phyloP scores from a whole-genome alignment of 495 filamentous ascomycete genomes.

The Letharia columbiana region DNA sequence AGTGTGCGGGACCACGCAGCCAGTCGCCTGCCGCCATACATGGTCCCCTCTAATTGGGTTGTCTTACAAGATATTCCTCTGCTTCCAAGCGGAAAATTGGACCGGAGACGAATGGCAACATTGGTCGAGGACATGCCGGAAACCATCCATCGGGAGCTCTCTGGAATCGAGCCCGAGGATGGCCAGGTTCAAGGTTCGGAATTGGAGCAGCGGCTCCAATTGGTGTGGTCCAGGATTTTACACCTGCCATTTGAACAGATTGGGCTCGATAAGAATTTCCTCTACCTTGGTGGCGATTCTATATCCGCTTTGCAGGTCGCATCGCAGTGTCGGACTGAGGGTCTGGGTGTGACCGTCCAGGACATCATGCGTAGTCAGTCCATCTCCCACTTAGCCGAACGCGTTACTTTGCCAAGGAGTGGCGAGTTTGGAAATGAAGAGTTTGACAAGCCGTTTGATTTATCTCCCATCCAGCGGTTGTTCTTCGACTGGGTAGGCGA shows the following conservation, averaged over 20 bases:
- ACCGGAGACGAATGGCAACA: conserved; percentile 4
- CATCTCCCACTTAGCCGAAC: conserved; percentile 29
- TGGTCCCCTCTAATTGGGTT: conserved; percentile 43
- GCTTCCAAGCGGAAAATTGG: conserved; percentile 37
- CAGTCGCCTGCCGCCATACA: conserved; percentile 38
- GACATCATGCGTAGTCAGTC: conserved; percentile 29
- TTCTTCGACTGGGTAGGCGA: conserved; percentile 53
- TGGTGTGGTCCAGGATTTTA: conserved; percentile 46
- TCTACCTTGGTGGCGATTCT: conserved; percentile 59
- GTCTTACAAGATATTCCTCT: conserved; percentile 40
- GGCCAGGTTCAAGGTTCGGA: conserved; percentile 15
- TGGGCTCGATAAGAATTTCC: conserved; percentile 49
- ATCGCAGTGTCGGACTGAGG: conserved; percentile 37
- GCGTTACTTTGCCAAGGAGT: not conserved
- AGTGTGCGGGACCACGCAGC: conserved; percentile 21
- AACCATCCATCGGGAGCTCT: conserved; percentile 19
- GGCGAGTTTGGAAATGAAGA: conserved; percentile 27
- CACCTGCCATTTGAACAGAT: conserved; percentile 44
- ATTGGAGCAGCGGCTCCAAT: conserved; percentile 28
- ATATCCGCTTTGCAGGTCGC: conserved; percentile 50
- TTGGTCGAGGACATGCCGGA: conserved; percentile 35
- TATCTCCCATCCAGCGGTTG: conserved; percentile 64
- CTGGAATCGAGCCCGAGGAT: not conserved
- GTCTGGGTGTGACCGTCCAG: conserved; percentile 28
- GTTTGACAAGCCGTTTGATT: conserved; percentile 45